phyloP scores from a whole-genome alignment of 139 green algal genomes.

The Tetradesmus obliquus region DNA sequence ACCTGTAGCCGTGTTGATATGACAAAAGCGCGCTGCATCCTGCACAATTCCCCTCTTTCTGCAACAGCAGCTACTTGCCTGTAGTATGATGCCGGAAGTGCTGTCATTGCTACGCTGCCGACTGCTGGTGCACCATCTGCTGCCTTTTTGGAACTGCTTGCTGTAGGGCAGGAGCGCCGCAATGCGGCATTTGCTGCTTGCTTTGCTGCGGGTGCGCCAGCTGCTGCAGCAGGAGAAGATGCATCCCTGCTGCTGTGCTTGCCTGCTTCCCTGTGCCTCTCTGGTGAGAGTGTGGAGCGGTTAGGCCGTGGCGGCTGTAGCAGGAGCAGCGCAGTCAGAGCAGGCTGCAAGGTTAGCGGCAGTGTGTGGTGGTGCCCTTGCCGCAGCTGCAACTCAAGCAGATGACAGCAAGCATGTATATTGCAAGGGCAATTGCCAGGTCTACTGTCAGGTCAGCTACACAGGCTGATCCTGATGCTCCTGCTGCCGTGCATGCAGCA shows the following conservation, averaged over 20 bases:
- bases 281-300: background rate
- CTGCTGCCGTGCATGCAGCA: background rate
- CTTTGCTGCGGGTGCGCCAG: background rate
- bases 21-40: background rate
- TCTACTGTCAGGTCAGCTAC: background rate
- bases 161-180: background rate
- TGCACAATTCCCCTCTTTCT: background rate
- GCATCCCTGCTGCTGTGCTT: slow-evolving; percentile 12
- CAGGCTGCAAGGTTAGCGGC: background rate
- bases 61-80: background rate
- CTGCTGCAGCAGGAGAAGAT: background rate
- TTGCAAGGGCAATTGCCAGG: no score
- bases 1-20: no score
- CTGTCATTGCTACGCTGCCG: slow-evolving; percentile 3
- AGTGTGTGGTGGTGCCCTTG: background rate
- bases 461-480: background rate
- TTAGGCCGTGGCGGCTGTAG: slow-evolving; percentile 9
- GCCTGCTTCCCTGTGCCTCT: background rate
- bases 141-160: background rate
- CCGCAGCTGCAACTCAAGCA: background rate
- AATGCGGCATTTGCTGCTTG: slow-evolving; percentile 6
- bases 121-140: slow-evolving; percentile 11
- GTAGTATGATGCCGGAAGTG: slow-evolving; percentile 31
- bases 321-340: background rate
- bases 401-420: no score